These are phyloP conservation scores for Epithele typhae DNA, from an alignment of 768 basidiomycete species.

Conservation along the genomic window DNA sequence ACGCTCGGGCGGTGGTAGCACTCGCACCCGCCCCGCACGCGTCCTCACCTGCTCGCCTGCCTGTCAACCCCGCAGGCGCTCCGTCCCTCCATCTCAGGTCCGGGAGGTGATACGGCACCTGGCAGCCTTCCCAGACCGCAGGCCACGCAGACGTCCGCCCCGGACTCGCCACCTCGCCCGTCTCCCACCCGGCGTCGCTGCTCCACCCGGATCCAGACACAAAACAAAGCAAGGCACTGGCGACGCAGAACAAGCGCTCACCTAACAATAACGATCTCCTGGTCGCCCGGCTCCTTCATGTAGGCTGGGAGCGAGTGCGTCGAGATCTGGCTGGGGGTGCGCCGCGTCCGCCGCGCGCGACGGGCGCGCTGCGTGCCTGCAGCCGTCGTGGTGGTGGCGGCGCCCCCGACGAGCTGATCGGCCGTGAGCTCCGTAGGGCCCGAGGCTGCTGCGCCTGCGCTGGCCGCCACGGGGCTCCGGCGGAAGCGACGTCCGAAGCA, in stretches of 20 bases:
- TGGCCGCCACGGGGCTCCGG: conserved; percentile 6
- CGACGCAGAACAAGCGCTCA: conserved; percentile 20
- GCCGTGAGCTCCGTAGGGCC: conserved; percentile 44
- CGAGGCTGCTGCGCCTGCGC: conserved; percentile 3
- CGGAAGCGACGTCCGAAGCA: conserved; percentile 9
- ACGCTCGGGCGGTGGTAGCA: too few species aligned
- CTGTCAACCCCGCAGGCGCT: too few species aligned
- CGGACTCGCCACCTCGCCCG: too few species aligned
- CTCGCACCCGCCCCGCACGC: too few species aligned
- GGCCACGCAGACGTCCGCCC: too few species aligned
- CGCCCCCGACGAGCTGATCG: conserved; percentile 49
- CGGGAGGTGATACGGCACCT: not conserved
- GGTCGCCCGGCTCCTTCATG: conserved; percentile 80
- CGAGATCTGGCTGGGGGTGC: conserved; percentile 75
- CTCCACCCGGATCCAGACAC: too few species aligned
- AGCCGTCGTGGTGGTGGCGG: conserved; percentile 17
- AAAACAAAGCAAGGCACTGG: too few species aligned
- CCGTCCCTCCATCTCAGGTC: too few species aligned
- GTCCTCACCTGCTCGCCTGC: too few species aligned
- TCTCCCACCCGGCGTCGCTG: too few species aligned
- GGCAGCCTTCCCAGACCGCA: not conserved
- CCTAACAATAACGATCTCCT: conserved; percentile 69
- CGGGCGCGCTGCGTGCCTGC: conserved; percentile 13
- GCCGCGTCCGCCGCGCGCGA: conserved; percentile 44
- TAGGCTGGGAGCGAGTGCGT: conserved; percentile 75